These are phyloP conservation scores for Didymosphaeria variabile DNA, from an alignment of 2,329 filamentous ascomycete species.

Conservation along the genomic window DNA sequence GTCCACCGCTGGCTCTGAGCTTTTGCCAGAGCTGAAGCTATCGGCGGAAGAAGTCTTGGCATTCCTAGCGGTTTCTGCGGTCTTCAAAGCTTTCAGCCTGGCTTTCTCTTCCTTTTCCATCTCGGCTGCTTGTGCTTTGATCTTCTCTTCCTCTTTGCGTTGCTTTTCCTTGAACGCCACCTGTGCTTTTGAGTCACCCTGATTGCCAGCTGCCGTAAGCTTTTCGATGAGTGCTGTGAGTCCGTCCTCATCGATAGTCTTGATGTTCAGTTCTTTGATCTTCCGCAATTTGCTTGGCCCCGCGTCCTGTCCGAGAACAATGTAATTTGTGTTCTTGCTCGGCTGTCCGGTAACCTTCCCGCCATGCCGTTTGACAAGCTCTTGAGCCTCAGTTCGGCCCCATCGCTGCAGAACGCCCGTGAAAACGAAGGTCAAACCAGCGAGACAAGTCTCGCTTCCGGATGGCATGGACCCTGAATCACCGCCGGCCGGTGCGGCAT, in stretches of 20 bases:
- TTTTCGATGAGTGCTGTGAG: slow-evolving; percentile 84
- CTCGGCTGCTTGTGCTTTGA: slow-evolving; percentile 80
- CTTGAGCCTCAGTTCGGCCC: slow-evolving; percentile 83
- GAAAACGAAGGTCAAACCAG: slow-evolving; percentile 92
- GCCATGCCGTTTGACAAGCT: slow-evolving; percentile 89
- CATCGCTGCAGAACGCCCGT: slow-evolving; percentile 86
- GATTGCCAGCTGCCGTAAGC: slow-evolving; percentile 78
- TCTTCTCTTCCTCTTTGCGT: slow-evolving; percentile 82
- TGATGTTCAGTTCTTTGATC: slow-evolving; percentile 80
- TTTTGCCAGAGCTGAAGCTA: slow-evolving; percentile 35
- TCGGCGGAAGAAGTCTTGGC: slow-evolving; percentile 46
- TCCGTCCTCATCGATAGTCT: slow-evolving; percentile 93
- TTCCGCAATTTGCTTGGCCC: slow-evolving; percentile 92
- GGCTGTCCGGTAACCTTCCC: slow-evolving; percentile 87
- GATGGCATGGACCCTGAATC: slow-evolving; percentile 74
- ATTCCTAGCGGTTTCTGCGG: slow-evolving; percentile 43
- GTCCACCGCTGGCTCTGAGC: slow-evolving; percentile 37
- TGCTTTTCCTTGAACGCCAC: slow-evolving; percentile 86
- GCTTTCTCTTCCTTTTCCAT: slow-evolving; percentile 89
- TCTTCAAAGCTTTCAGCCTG: slow-evolving; percentile 64
- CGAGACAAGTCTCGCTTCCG: slow-evolving; percentile 88
- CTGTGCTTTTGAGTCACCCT: slow-evolving; percentile 83
- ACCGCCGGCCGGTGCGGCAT: slow-evolving; percentile 70
- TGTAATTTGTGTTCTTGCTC: slow-evolving; percentile 92
- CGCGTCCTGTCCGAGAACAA: slow-evolving; percentile 89